Evolutionary conservation across 352 stramenopile species (phyloP), one percentile per base, ranked within the genome.

Genomic region (Globisporangium cystogenes): DNA sequence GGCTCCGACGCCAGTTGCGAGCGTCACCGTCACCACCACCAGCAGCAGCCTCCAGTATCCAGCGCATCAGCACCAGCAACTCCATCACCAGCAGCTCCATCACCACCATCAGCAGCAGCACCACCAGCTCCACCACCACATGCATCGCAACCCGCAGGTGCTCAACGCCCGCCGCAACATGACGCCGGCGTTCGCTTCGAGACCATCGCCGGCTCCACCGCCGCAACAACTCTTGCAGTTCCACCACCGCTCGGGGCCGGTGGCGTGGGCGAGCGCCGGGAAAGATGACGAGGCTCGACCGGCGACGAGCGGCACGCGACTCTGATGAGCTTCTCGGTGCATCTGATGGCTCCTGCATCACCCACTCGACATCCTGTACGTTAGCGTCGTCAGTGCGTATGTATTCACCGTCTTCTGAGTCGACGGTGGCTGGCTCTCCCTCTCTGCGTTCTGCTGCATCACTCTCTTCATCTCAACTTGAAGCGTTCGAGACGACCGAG

Each of bases 281-380:
- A 83, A 83, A 66, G 72, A 83, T 53, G 72, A 83, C 56, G 72
- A 83, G 26, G 58, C 66, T 41, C 70, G 72, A 41, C 60, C 70
- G 10, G 62, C 72, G 12, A 80, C 60, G 6, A 59, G 67, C 43
- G 62, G 57, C 27, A 48, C 48, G 18, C 29, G 41, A n/a, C 23
- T 45, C 42, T 55, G 55, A 48, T 61, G 41, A 23, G 2, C 12
- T 39, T 12, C 12, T 33, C 10, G 29, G 29, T 43, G 37, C 20
- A 43, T 18, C 15, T 16, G 18, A 43, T 10, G 37, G n/a, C n/a
- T n/a, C n/a, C n/a, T n/a, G n/a, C n/a, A n/a, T n/a, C n/a, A n/a
- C n/a, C n/a, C n/a, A n/a, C n/a, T n/a, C n/a, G n/a, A n/a, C n/a
- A n/a, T n/a, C n/a, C n/a, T n/a, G n/a, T n/a, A n/a, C n/a, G n/a